Conservation (phyloP, 2,329 filamentous ascomycete species). For the Colletotrichum tofieldiae region DNA sequence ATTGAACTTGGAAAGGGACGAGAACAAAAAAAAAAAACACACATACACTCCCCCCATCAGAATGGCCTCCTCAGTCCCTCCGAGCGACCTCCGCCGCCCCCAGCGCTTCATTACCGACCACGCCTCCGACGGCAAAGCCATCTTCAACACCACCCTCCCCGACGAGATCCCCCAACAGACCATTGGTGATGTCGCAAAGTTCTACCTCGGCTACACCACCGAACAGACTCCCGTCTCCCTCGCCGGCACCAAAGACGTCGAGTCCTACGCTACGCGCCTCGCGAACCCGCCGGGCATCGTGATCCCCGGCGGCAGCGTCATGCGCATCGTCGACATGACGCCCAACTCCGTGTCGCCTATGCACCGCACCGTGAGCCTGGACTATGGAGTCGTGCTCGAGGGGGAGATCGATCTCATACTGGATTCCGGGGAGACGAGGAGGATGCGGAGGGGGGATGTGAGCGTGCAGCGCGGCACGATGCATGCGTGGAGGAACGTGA, state of each 20-base stretch:
- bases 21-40: neutral
- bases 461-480: slow-evolving; percentile 70
- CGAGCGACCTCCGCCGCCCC: slow-evolving; percentile 39
- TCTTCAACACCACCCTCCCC: slow-evolving; percentile 52
- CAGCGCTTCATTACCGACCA: slow-evolving; percentile 54
- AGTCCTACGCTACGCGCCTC: slow-evolving; percentile 45
- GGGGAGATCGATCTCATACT: slow-evolving; percentile 67
- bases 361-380: slow-evolving; percentile 69
- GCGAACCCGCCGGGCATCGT: slow-evolving; percentile 48
- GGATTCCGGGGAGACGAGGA: slow-evolving; percentile 64
- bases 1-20: no score
- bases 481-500: slow-evolving; percentile 67
- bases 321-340: slow-evolving; percentile 64
- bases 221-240: slow-evolving; percentile 46
- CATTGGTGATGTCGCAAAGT: slow-evolving; percentile 43
- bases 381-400: slow-evolving; percentile 71
- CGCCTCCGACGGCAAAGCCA: slow-evolving; percentile 51
- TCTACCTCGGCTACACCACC: slow-evolving; percentile 49
- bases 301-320: slow-evolving; percentile 58
- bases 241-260: slow-evolving; percentile 44
- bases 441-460: slow-evolving; percentile 67
- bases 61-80: slow-evolving; percentile 20
- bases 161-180: slow-evolving; percentile 44
- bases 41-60: neutral
- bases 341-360: slow-evolving; percentile 57